Conservation (phyloP, 768 basidiomycete species). For the Boletus tomentosulus region DNA sequence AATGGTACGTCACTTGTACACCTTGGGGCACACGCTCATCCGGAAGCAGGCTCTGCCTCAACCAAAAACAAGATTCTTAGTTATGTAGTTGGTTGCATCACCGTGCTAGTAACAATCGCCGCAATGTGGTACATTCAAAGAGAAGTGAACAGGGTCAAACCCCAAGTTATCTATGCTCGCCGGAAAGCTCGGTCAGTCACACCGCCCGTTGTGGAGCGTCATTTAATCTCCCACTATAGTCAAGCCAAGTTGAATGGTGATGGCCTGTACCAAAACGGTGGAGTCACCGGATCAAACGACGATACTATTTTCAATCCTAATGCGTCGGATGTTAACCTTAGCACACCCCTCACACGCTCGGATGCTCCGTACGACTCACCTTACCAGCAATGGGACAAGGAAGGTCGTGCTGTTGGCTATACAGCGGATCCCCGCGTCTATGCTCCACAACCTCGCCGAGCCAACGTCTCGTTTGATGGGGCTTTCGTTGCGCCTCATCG, state of each 20-base stretch:
- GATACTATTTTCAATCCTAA: slow-evolving; percentile 35
- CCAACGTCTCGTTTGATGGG: slow-evolving; percentile 13
- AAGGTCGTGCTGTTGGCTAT: slow-evolving; percentile 48
- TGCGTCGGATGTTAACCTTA: slow-evolving; percentile 41
- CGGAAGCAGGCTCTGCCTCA: slow-evolving; percentile 16
- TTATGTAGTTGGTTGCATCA: slow-evolving; percentile 62
- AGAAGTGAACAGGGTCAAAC: slow-evolving; percentile 67
- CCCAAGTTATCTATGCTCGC: slow-evolving; percentile 60
- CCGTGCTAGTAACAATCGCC: slow-evolving; percentile 63
- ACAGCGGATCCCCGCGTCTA: slow-evolving; percentile 41
- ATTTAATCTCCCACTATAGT: slow-evolving; percentile 31
- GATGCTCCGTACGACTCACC: slow-evolving; percentile 29
- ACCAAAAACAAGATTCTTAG: slow-evolving; percentile 61
- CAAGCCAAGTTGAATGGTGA: slow-evolving; percentile 49
- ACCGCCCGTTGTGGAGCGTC: background rate
- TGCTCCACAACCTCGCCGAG: slow-evolving; percentile 47
- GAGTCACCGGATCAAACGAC: slow-evolving; percentile 27
- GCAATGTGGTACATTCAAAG: slow-evolving; percentile 84
- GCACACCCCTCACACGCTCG: slow-evolving; percentile 20
- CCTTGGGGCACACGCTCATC: slow-evolving; percentile 1
- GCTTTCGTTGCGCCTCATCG: slow-evolving; percentile 10
- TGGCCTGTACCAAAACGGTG: slow-evolving; percentile 27
- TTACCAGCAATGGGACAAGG: slow-evolving; percentile 51
- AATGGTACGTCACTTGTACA: slow-evolving; percentile 17
- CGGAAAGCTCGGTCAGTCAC: slow-evolving; percentile 61